phyloP scores from a whole-genome alignment of 2,329 filamentous ascomycete species.

The Claviceps humidiphila region DNA sequence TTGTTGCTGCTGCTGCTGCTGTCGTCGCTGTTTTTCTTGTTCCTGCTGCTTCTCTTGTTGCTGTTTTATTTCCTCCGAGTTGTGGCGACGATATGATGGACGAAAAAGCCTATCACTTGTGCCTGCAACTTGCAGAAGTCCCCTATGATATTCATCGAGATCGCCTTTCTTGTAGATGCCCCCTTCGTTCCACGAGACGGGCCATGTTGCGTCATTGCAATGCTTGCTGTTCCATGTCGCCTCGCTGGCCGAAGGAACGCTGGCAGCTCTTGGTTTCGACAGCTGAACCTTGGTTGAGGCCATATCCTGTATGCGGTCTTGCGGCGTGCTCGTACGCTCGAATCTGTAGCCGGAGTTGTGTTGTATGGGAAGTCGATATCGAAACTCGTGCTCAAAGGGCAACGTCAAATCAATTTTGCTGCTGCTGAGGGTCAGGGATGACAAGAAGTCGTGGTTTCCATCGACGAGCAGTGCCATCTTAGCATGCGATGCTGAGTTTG shows the following conservation, averaged over 20 bases:
- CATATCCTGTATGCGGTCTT: not conserved
- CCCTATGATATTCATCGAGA: conserved; percentile 3
- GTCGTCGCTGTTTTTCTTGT: not conserved
- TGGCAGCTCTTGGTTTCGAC: not conserved
- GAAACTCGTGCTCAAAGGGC: conserved; percentile 3
- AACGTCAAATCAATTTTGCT: conserved; percentile 1
- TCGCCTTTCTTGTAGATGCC: too few species aligned
- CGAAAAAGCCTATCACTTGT: not conserved
- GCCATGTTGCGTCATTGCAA: not conserved
- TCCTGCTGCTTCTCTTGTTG: not conserved
- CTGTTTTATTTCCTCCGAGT: not conserved
- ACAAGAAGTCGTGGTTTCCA: conserved; percentile 1
- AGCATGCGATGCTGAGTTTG: not conserved
- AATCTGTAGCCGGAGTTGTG: too few species aligned
- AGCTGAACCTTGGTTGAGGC: not conserved
- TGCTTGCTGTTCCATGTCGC: too few species aligned
- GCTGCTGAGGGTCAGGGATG: not conserved
- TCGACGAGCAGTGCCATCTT: not conserved
- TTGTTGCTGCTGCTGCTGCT: not conserved
- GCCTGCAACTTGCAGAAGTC: not conserved
- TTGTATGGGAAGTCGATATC: not conserved
- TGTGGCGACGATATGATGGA: conserved; percentile 1
- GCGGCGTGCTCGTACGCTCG: not conserved
- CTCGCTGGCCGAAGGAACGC: not conserved
- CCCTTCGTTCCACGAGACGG: not conserved